phyloP scores from a whole-genome alignment of 805 yeast species.

The Candida tammaniensis region DNA sequence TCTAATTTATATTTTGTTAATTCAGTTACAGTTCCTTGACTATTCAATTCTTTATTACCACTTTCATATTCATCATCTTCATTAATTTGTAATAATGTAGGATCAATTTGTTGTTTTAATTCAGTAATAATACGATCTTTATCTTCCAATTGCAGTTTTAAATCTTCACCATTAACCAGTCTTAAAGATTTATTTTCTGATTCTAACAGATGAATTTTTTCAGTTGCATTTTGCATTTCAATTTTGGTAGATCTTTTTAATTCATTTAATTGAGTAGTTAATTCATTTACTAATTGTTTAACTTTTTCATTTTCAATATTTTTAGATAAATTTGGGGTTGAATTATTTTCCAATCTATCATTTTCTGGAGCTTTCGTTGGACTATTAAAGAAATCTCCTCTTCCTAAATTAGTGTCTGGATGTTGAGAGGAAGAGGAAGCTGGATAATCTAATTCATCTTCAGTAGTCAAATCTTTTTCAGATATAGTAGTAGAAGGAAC shows the following conservation, averaged over 20 bases:
- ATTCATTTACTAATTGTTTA: conserved; percentile 29
- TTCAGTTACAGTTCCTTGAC: conserved; percentile 24
- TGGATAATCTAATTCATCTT: conserved; percentile 10
- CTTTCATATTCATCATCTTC: conserved; percentile 19
- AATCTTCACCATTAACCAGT: conserved; percentile 10
- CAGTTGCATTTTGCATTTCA: conserved; percentile 58
- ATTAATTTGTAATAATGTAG: conserved; percentile 17
- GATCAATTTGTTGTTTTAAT: conserved; percentile 26
- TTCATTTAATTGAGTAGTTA: conserved; percentile 30
- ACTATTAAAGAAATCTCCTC: background rate
- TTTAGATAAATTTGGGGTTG: conserved; percentile 12
- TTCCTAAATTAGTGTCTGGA: background rate
- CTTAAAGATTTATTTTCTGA: conserved; percentile 13
- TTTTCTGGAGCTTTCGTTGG: conserved; percentile 1
- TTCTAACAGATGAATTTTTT: conserved; percentile 50
- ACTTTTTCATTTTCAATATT: conserved; percentile 23
- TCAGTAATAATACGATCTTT: conserved; percentile 31
- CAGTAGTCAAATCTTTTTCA: conserved; percentile 15
- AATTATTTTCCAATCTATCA: conserved; percentile 10
- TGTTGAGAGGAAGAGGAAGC: too few species aligned
- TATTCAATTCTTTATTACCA: conserved; percentile 3
- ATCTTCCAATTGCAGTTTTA: conserved; percentile 24
- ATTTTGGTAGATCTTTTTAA: conserved; percentile 33
- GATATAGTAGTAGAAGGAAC: conserved; percentile 25
- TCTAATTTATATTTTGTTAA: conserved; percentile 40